A percentile compares a stretch with the other conserved stretches of the same genome.
Evolutionary conservation across 345 rosid species (phyloP).

Genomic region (Gossypium raimondii): DNA sequence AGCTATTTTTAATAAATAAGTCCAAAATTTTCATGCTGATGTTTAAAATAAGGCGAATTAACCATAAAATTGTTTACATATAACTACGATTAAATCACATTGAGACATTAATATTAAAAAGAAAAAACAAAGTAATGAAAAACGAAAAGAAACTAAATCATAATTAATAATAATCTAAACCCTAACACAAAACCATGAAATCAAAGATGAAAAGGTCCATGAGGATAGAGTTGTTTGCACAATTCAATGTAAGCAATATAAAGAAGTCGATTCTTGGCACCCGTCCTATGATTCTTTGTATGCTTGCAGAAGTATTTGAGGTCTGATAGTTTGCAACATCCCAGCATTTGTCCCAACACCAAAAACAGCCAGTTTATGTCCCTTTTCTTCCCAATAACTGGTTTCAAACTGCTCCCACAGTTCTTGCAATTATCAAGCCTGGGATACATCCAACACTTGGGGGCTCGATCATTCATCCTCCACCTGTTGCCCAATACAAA

Average conservation of each 20-base stretch:
- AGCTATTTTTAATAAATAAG: no score
- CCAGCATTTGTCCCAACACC: constrained; percentile 33
- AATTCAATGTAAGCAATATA: constrained; percentile 32
- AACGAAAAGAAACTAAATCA: no score
- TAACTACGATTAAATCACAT: no score
- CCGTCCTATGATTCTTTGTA: constrained; percentile 36
- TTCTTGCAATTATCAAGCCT: constrained; percentile 21
- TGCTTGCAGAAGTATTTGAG: constrained; percentile 40
- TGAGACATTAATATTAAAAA: no score
- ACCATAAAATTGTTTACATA: no score
- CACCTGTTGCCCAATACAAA: constrained; percentile 19
- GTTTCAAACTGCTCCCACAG: constrained; percentile 22
- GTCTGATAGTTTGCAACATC: constrained; percentile 31
- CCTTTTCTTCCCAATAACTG: constrained; percentile 21
- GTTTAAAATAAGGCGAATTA: no score
- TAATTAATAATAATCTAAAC: background rate
- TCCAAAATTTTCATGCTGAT: no score
- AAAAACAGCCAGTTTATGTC: constrained; percentile 36
- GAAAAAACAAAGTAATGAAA: no score
- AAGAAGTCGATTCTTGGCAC: constrained; percentile 41
- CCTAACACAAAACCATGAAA: background rate
- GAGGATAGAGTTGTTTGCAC: constrained; percentile 29
- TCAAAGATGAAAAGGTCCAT: constrained; percentile 23
- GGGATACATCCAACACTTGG: constrained; percentile 32
- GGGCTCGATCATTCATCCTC: constrained; percentile 32